Percentiles rank a stretch among this genome's conserved stretches.
phyloP scores from a whole-genome alignment of 2,329 filamentous ascomycete species.

The Claviceps sp. region DNA sequence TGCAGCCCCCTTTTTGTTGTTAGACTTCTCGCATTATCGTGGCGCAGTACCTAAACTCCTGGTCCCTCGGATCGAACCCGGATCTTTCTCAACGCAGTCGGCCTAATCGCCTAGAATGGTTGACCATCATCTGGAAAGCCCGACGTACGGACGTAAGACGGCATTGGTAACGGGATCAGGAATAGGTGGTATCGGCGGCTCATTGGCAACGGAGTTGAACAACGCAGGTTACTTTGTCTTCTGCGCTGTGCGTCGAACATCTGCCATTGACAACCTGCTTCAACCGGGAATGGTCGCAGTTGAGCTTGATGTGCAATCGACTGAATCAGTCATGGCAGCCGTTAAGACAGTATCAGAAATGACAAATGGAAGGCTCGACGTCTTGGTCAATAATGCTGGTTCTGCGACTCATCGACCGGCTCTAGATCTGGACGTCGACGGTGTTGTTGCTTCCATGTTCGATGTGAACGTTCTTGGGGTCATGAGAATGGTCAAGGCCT shows the following conservation, averaged over 20 bases:
- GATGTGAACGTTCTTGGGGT: slow-evolving; percentile 30
- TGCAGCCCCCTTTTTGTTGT: too few species aligned
- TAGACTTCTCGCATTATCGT: too few species aligned
- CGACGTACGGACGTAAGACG: slow-evolving; percentile 1
- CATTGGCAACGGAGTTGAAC: slow-evolving; percentile 12
- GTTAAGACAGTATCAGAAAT: slow-evolving; percentile 7
- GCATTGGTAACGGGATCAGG: slow-evolving; percentile 4
- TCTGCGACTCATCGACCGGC: slow-evolving; percentile 13
- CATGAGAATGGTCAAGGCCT: slow-evolving; percentile 12
- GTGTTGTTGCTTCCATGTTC: slow-evolving; percentile 21
- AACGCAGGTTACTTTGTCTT: slow-evolving; percentile 18
- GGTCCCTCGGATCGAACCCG: neutral
- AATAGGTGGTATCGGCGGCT: slow-evolving; percentile 15
- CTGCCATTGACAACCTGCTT: slow-evolving; percentile 12
- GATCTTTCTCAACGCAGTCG: too few species aligned
- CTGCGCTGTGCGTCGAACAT: slow-evolving; percentile 17
- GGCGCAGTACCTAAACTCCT: too few species aligned
- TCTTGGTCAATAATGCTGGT: slow-evolving; percentile 14
- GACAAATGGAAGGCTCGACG: slow-evolving; percentile 9
- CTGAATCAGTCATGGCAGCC: slow-evolving; percentile 13
- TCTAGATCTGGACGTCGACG: slow-evolving; percentile 16
- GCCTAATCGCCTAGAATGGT: neutral
- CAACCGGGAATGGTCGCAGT: slow-evolving; percentile 14
- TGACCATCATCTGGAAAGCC: neutral
- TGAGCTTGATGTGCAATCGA: slow-evolving; percentile 19